Conservation (phyloP, 2,329 filamentous ascomycete species). For the Aspergillus phoenicis region DNA sequence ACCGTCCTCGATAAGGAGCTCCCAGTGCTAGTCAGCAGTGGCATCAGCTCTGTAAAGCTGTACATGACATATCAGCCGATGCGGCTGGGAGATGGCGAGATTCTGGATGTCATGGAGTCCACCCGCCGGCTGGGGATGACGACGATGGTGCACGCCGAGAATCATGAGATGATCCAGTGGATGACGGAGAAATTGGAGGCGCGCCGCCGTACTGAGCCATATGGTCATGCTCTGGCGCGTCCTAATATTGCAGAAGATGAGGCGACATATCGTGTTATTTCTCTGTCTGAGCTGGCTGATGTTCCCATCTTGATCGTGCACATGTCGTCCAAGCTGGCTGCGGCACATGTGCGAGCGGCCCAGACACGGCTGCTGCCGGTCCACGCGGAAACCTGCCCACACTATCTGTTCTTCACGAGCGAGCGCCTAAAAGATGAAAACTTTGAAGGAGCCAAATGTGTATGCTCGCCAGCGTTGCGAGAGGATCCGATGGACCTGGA, state of each 20-base stretch:
- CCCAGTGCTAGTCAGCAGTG: constrained; percentile 37
- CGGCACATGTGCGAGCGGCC: constrained; percentile 53
- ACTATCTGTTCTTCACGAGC: constrained; percentile 59
- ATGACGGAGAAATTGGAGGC: not conserved
- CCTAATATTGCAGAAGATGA: constrained; percentile 48
- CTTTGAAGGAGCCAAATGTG: constrained; percentile 54
- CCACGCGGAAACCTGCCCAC: constrained; percentile 61
- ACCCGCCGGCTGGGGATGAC: constrained; percentile 47
- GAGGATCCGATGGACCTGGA: constrained; percentile 53
- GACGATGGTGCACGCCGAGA: constrained; percentile 53
- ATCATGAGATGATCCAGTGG: constrained; percentile 29
- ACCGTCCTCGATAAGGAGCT: constrained; percentile 44
- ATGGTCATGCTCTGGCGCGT: constrained; percentile 47
- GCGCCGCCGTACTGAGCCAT: constrained; percentile 33
- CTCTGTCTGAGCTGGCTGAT: constrained; percentile 53
- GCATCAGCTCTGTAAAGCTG: constrained; percentile 52
- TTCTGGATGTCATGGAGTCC: constrained; percentile 48
- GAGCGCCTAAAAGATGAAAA: constrained; percentile 47
- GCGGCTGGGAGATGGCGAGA: constrained; percentile 44
- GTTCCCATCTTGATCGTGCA: constrained; percentile 58
- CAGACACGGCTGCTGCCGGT: constrained; percentile 56
- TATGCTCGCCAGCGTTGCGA: constrained; percentile 56
- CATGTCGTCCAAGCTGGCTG: constrained; percentile 52
- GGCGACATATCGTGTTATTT: constrained; percentile 54
- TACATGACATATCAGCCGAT: constrained; percentile 52